Percentiles rank a stretch among this genome's conserved stretches.
phyloP scores from a whole-genome alignment of 768 basidiomycete genomes.

The Suillus subalutaceus region DNA sequence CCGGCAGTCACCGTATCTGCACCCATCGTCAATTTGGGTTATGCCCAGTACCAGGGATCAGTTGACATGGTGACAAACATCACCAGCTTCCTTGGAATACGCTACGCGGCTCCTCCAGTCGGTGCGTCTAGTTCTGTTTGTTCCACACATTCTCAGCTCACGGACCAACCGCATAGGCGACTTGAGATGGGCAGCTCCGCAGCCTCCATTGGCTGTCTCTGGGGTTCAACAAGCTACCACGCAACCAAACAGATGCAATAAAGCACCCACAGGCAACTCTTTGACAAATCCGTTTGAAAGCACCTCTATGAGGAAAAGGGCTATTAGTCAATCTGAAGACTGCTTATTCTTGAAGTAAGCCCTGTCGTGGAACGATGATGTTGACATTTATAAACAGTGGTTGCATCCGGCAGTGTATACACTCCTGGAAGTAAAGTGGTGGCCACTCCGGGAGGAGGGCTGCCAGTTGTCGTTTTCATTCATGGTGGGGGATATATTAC shows the following conservation, averaged over 20 bases:
- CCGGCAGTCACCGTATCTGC: not conserved
- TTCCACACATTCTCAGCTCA: not conserved
- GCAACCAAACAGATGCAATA: slow-evolving; percentile 34
- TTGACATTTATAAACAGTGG: not conserved
- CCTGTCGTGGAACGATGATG: not conserved
- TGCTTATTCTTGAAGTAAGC: slow-evolving; percentile 36
- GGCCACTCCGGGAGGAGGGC: slow-evolving; percentile 7
- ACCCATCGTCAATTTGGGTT: slow-evolving; percentile 28
- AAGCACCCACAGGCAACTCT: slow-evolving; percentile 30
- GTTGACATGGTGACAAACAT: slow-evolving; percentile 19
- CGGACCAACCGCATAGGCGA: slow-evolving; percentile 16
- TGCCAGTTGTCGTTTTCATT: slow-evolving; percentile 40
- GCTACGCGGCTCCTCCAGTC: slow-evolving; percentile 28
- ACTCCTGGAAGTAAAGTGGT: slow-evolving; percentile 23
- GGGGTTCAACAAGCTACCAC: slow-evolving; percentile 31
- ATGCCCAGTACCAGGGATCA: slow-evolving; percentile 29
- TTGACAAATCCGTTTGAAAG: slow-evolving; percentile 28
- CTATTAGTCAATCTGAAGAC: slow-evolving; percentile 27
- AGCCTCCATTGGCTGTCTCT: slow-evolving; percentile 21
- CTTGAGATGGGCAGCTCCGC: slow-evolving; percentile 34
- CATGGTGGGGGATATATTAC: slow-evolving; percentile 38
- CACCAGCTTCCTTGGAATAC: slow-evolving; percentile 32
- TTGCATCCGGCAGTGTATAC: slow-evolving; percentile 28
- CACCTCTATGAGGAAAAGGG: slow-evolving; percentile 17
- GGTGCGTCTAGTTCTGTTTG: slow-evolving; percentile 16